phyloP scores from a whole-genome alignment of 2,329 filamentous ascomycete genomes.

The Eurotiales sp. region DNA sequence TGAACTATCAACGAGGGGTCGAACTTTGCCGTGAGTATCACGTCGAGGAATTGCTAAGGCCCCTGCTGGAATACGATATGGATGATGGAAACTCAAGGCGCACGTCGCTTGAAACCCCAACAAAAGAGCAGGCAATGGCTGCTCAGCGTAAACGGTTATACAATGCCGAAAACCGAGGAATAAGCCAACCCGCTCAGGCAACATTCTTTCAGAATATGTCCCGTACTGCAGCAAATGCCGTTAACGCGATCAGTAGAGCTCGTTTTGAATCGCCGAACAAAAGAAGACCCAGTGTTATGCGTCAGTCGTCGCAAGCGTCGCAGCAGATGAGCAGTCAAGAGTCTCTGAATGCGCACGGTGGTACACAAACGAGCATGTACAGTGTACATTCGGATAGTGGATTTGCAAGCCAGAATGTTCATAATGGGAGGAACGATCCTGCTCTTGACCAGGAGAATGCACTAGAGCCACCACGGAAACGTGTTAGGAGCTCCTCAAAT shows the following conservation, averaged over 20 bases:
- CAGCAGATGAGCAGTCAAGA: constrained; percentile 54
- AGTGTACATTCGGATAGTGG: constrained; percentile 71
- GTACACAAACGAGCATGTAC: constrained; percentile 71
- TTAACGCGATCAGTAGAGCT: constrained; percentile 95
- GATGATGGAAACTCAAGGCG: constrained; percentile 61
- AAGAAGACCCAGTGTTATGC: constrained; percentile 65
- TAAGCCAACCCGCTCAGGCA: constrained; percentile 62
- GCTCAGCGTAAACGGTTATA: constrained; percentile 91
- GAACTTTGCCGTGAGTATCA: constrained; percentile 81
- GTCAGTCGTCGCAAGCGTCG: constrained; percentile 59
- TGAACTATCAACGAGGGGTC: constrained; percentile 84
- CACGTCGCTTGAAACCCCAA: constrained; percentile 84
- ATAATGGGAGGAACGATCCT: constrained; percentile 27
- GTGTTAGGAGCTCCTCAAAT: constrained; percentile 58
- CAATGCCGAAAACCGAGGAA: constrained; percentile 68
- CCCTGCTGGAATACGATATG: constrained; percentile 48
- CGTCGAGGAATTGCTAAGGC: constrained; percentile 46
- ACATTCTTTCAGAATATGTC: constrained; percentile 99
- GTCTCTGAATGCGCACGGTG: constrained; percentile 66
- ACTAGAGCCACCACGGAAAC: constrained; percentile 77
- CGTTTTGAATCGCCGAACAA: constrained; percentile 81
- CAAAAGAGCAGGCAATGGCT: constrained; percentile 98
- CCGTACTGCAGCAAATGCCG: constrained; percentile 83
- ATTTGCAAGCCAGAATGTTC: constrained; percentile 59
- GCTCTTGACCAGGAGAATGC: constrained; percentile 55